These are phyloP conservation scores for Corynespora cassiicola DNA, from an alignment of 2,329 filamentous ascomycete species.

Conservation along the genomic window DNA sequence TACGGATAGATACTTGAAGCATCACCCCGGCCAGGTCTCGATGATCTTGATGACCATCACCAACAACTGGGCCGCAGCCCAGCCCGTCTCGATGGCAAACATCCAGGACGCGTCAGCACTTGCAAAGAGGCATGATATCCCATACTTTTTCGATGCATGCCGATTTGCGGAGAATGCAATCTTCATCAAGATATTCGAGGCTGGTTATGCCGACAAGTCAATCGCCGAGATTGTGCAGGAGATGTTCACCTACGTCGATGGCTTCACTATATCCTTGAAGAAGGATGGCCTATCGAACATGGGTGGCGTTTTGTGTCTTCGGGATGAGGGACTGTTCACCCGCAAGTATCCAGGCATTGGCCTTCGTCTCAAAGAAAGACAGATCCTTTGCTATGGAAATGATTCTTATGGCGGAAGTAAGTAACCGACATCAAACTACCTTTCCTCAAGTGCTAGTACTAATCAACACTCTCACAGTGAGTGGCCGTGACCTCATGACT, in stretches of 20 bases:
- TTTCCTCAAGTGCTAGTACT: too few relatives aligned
- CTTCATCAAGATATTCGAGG: conserved; percentile 1
- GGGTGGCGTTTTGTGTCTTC: too few relatives aligned
- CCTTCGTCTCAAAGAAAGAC: too few relatives aligned
- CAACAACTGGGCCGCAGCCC: conserved; percentile 1
- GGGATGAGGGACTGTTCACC: too few relatives aligned
- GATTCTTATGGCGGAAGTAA: too few relatives aligned
- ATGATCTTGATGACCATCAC: conserved; percentile 5
- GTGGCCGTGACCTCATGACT: too few relatives aligned
- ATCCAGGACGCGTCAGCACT: not conserved
- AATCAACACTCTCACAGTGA: too few relatives aligned
- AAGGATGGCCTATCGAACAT: too few relatives aligned
- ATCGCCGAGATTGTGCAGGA: conserved; percentile 1
- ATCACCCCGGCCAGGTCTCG: not conserved
- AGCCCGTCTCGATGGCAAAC: conserved; percentile 2
- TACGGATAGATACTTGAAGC: not conserved
- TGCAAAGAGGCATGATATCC: not conserved
- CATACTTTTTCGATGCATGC: conserved; percentile 1
- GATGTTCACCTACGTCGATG: conserved; percentile 3
- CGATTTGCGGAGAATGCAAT: conserved; percentile 2
- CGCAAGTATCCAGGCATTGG: too few relatives aligned
- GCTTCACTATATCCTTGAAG: too few relatives aligned
- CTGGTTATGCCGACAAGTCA: not conserved
- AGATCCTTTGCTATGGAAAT: too few relatives aligned
- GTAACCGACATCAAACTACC: too few relatives aligned